phyloP scores from a whole-genome alignment of 495 filamentous ascomycete genomes.

The Penicillium cosmopolitanum region DNA sequence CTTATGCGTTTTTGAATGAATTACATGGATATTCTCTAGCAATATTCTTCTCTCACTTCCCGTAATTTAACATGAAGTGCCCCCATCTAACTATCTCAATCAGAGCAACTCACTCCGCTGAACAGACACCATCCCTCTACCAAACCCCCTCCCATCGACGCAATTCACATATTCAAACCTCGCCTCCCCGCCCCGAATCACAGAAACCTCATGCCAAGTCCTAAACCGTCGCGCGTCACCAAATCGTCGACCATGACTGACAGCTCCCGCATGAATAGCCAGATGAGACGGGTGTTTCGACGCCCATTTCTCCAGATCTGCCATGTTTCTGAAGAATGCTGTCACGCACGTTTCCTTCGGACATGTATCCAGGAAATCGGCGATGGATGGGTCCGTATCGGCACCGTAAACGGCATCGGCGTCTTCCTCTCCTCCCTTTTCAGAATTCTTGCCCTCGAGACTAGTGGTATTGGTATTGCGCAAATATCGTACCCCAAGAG shows the following conservation, averaged over 20 bases:
- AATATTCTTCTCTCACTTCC: no score
- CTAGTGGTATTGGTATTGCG: slow-evolving; percentile 1
- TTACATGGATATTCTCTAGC: not conserved
- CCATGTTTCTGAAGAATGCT: slow-evolving; percentile 24
- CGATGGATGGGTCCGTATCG: not conserved
- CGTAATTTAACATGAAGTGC: no score
- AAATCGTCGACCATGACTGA: slow-evolving; percentile 23
- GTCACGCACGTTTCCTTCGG: slow-evolving; percentile 25
- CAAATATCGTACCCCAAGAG: slow-evolving; percentile 21
- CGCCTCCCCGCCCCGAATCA: slow-evolving; percentile 23
- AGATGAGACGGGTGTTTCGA: slow-evolving; percentile 26
- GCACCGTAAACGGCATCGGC: not conserved
- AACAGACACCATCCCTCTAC: not conserved
- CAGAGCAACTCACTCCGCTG: no score
- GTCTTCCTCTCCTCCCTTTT: not conserved
- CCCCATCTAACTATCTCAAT: no score
- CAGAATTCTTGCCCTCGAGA: not conserved
- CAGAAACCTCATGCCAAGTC: slow-evolving; percentile 31
- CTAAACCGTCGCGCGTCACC: slow-evolving; percentile 22
- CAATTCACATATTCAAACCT: slow-evolving; percentile 33
- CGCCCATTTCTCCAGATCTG: slow-evolving; percentile 26
- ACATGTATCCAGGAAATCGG: not conserved
- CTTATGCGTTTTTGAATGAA: slow-evolving; percentile 16
- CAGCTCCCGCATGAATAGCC: slow-evolving; percentile 25
- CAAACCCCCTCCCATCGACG: slow-evolving; percentile 16